Conservation (phyloP, 495 filamentous ascomycete species). For the Geoglossum glabrum region DNA sequence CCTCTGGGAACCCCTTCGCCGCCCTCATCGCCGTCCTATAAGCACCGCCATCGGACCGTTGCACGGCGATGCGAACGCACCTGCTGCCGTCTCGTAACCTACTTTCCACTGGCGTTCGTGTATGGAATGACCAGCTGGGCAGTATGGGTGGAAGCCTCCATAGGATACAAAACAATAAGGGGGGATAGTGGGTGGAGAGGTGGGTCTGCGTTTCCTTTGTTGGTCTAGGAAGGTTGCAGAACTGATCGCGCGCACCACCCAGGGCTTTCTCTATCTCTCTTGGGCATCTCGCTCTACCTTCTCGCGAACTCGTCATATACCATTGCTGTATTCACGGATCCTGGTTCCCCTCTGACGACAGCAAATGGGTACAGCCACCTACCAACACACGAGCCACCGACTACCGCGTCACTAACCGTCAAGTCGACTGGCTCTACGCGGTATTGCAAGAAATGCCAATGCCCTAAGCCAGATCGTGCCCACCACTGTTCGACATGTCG, state of each 20-base stretch:
- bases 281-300: conserved; percentile 53
- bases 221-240: background rate
- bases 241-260: background rate
- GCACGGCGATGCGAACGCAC: conserved; percentile 61
- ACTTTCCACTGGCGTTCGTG: conserved; percentile 76
- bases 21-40: conserved; percentile 26
- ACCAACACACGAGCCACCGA: conserved; percentile 37
- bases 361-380: conserved; percentile 38
- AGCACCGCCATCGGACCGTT: conserved; percentile 33
- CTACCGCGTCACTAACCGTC: conserved; percentile 63
- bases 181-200: background rate
- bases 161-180: conserved; percentile 39
- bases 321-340: conserved; percentile 75
- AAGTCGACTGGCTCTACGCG: conserved; percentile 69
- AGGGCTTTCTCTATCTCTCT: conserved; percentile 19
- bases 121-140: conserved; percentile 83
- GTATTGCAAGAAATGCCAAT: conserved; percentile 95
- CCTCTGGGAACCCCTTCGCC: conserved; percentile 18
- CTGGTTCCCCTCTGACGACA: conserved; percentile 47
- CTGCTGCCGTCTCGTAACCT: conserved; percentile 61
- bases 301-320: conserved; percentile 78
- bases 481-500: conserved; percentile 92
- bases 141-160: conserved; percentile 61
- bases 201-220: background rate
- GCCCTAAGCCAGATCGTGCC: conserved; percentile 80